Conservation (phyloP, 2,329 filamentous ascomycete genomes). For the Elsinoe fawcettii region DNA sequence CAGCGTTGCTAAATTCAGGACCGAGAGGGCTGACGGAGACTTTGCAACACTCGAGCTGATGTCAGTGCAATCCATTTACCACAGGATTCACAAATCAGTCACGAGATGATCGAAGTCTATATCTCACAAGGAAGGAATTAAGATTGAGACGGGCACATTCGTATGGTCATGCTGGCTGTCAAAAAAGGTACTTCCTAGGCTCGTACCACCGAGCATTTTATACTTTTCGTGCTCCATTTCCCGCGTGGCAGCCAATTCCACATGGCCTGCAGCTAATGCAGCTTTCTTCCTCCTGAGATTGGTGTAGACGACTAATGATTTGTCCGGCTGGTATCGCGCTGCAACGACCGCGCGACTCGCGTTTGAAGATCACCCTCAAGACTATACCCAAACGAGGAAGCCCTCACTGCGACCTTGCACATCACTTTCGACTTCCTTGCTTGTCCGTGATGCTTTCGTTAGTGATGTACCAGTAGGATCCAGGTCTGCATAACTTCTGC, state of each 20-base stretch:
- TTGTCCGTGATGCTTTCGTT: slow-evolving; percentile 8
- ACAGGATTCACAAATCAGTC: not conserved
- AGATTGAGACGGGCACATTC: not conserved
- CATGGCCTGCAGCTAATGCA: not conserved
- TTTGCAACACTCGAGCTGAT: not conserved
- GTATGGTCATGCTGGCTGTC: slow-evolving; percentile 3
- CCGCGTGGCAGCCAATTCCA: slow-evolving; percentile 6
- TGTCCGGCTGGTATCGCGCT: not conserved
- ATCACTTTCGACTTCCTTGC: slow-evolving; percentile 3
- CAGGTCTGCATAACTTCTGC: not conserved
- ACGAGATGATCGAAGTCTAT: not conserved
- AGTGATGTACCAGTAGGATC: not conserved
- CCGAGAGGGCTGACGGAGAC: not conserved
- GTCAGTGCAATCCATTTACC: not conserved
- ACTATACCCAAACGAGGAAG: slow-evolving; percentile 5
- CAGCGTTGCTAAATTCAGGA: slow-evolving; percentile 8
- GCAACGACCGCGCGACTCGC: slow-evolving; percentile 2
- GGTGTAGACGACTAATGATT: not conserved
- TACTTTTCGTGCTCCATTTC: not conserved
- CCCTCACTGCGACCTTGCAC: not conserved
- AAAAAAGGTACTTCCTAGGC: not conserved
- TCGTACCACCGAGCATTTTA: slow-evolving; percentile 1
- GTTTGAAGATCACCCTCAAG: not conserved
- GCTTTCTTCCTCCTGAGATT: not conserved
- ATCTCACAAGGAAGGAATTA: not conserved